Conservation (phyloP, 1,139 yeast species). For the Diutina catenulata region DNA sequence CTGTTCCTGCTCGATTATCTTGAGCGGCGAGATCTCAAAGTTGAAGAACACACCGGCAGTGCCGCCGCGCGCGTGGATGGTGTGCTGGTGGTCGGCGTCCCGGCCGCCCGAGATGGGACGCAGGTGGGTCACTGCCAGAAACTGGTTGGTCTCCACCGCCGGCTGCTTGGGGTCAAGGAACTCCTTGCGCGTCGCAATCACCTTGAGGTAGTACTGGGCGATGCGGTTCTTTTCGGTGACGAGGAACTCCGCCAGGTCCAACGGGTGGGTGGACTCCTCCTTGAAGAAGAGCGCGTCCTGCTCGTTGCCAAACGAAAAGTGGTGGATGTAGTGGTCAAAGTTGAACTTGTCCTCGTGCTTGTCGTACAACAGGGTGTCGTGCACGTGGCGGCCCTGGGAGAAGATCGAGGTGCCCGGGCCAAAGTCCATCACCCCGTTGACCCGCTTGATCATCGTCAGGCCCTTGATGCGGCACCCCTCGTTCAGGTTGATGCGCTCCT, state of each 20-base stretch:
- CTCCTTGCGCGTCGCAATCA: slow-evolving; percentile 83
- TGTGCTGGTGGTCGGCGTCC: slow-evolving; percentile 84
- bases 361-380: slow-evolving; percentile 67
- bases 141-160: slow-evolving; percentile 76
- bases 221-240: slow-evolving; percentile 48
- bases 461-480: slow-evolving; percentile 91
- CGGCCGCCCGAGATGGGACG: slow-evolving; percentile 78
- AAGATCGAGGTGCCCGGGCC: slow-evolving; percentile 80
- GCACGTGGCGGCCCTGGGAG: slow-evolving; percentile 52
- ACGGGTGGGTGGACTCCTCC: slow-evolving; percentile 46
- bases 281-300: slow-evolving; percentile 7
- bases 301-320: slow-evolving; percentile 64
- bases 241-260: slow-evolving; percentile 41
- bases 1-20: slow-evolving; percentile 76
- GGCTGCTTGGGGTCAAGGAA: slow-evolving; percentile 34
- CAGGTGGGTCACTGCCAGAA: slow-evolving; percentile 82
- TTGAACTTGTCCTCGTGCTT: slow-evolving; percentile 43
- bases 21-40: slow-evolving; percentile 88
- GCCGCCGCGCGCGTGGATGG: slow-evolving; percentile 78
- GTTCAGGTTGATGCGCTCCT: slow-evolving; percentile 35
- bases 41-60: slow-evolving; percentile 80
- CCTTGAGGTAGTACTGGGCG: slow-evolving; percentile 72
- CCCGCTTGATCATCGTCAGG: slow-evolving; percentile 66
- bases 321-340: slow-evolving; percentile 67
- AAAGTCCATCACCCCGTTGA: slow-evolving; percentile 85